These are phyloP conservation scores for Rubia balearica DNA, from an alignment of 305 asterid species.

Conservation along the genomic window DNA sequence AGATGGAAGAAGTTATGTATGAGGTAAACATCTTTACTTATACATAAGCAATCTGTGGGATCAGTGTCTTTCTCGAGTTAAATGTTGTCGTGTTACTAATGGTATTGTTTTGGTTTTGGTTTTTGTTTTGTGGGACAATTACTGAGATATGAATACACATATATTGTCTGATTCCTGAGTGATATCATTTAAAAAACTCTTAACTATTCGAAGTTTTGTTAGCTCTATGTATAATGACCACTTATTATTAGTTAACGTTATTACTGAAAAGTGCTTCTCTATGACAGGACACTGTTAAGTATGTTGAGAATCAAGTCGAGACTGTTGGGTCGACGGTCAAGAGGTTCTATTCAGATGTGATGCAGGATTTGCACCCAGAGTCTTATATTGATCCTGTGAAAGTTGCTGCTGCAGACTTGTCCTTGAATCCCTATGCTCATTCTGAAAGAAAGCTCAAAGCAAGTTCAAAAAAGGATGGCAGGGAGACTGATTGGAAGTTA, in stretches of 20 bases:
- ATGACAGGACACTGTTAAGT: slow-evolving; percentile 68
- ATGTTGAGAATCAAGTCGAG: slow-evolving; percentile 70
- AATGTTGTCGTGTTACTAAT: background rate
- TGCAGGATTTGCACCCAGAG: slow-evolving; percentile 58
- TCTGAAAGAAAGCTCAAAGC: slow-evolving; percentile 37
- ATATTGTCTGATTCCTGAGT: background rate
- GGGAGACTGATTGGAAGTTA: slow-evolving; percentile 23
- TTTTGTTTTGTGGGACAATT: background rate
- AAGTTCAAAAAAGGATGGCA: slow-evolving; percentile 22
- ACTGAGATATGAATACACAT: background rate
- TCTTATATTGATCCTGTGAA: slow-evolving; percentile 44
- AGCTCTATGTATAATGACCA: background rate
- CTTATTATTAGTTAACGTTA: background rate
- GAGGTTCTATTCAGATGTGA: slow-evolving; percentile 66
- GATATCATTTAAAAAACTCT: background rate
- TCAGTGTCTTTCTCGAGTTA: background rate
- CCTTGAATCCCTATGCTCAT: slow-evolving; percentile 38
- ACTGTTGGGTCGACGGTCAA: slow-evolving; percentile 64
- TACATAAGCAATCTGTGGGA: background rate
- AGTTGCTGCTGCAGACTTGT: slow-evolving; percentile 43
- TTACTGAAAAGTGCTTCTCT: background rate
- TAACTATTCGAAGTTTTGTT: background rate
- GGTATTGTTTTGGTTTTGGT: background rate
- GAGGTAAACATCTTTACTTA: slow-evolving; percentile 39
- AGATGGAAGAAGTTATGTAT: slow-evolving; percentile 72